Conservation (phyloP, 208 protist species). For the Crithidia thermophila region DNA sequence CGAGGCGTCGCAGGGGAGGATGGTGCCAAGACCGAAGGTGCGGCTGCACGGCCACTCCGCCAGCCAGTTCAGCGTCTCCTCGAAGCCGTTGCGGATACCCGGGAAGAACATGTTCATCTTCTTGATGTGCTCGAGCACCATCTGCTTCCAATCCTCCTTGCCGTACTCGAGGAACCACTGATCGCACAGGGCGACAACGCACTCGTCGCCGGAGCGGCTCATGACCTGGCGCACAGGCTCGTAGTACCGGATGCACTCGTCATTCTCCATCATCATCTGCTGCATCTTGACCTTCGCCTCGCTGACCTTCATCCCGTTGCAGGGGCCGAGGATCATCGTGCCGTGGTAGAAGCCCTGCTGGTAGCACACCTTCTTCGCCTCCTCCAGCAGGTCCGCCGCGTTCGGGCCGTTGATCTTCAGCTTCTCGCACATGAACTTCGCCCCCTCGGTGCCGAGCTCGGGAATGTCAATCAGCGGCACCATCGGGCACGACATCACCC, state of each 20-base stretch:
- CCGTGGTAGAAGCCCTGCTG: conserved; percentile 99
- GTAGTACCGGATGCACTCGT: conserved; percentile 93
- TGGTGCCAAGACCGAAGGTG: conserved; percentile 99
- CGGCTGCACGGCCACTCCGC: conserved; percentile 99
- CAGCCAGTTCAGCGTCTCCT: conserved; percentile 97
- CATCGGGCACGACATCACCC: conserved; percentile 94
- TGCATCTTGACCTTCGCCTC: conserved; percentile 95
- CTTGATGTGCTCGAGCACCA: conserved; percentile 86
- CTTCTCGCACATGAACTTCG: conserved; percentile 94
- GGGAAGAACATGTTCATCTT: conserved; percentile 95
- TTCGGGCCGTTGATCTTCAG: conserved; percentile 97
- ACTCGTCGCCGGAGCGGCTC: conserved; percentile 99
- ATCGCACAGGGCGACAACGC: conserved; percentile 98
- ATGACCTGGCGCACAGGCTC: conserved; percentile 98
- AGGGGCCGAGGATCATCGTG: conserved; percentile 82
- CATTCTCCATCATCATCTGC: conserved; percentile 77
- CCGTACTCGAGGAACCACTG: conserved; percentile 99
- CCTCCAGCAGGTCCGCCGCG: conserved; percentile 94
- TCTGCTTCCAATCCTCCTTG: conserved; percentile 95
- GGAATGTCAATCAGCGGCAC: conserved; percentile 97
- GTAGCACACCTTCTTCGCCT: conserved; percentile 98
- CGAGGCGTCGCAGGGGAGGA: conserved; percentile 95
- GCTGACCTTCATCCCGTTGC: conserved; percentile 81
- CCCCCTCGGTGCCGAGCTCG: conserved; percentile 82
- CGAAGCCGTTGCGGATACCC: conserved; percentile 94